Percentiles rank a stretch among this genome's conserved stretches.
Conservation (phyloP, 2,329 filamentous ascomycete species). For the Microdochium nivale region DNA sequence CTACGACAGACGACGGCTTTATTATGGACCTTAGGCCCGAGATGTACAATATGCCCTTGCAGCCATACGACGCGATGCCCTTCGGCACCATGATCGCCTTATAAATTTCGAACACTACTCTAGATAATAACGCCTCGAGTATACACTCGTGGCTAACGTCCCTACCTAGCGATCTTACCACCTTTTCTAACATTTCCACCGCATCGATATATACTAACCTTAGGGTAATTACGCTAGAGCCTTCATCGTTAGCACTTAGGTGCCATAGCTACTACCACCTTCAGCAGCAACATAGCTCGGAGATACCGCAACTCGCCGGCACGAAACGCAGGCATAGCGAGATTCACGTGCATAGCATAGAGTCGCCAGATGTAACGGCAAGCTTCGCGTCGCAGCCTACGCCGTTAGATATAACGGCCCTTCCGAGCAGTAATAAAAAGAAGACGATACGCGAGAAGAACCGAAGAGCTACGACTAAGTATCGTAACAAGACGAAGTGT, state of each 20-base stretch:
- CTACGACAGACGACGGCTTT: not conserved
- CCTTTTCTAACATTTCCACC: not conserved
- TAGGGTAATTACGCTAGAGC: not conserved
- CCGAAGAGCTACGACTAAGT: conserved; percentile 16
- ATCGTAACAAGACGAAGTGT: conserved; percentile 15
- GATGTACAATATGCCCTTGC: not conserved
- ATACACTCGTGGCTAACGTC: not conserved
- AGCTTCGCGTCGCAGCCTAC: not conserved
- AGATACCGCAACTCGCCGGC: too few species aligned
- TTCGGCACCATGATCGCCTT: not conserved
- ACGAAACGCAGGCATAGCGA: too few species aligned
- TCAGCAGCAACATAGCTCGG: too few species aligned
- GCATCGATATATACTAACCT: not conserved
- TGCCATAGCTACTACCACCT: not conserved
- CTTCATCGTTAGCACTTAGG: not conserved
- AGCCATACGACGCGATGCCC: not conserved
- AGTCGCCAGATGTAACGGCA: not conserved
- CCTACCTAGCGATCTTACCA: not conserved
- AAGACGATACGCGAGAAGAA: conserved; percentile 15
- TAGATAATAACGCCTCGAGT: not conserved
- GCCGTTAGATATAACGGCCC: not conserved
- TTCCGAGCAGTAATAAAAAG: not conserved
- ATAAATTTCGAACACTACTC: not conserved
- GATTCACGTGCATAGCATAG: not conserved
- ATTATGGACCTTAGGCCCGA: not conserved